phyloP scores from a whole-genome alignment of 2,329 filamentous ascomycete species.

The Verticillium nubilum region DNA sequence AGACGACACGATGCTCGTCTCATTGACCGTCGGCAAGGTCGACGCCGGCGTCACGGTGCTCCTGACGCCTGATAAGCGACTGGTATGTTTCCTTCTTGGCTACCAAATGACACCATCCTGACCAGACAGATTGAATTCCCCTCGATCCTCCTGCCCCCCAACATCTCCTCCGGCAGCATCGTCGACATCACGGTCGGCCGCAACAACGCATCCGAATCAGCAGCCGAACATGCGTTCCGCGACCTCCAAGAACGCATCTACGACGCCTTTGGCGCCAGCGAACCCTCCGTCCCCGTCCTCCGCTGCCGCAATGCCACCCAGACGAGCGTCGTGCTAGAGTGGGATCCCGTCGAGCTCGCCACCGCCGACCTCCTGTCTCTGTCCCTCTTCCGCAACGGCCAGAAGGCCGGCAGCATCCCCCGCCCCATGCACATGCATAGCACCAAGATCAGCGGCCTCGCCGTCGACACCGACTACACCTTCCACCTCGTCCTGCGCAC shows the following conservation, averaged over 20 bases:
- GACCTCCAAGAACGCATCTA: conserved; percentile 86
- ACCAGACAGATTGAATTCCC: conserved; percentile 99
- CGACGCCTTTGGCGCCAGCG: conserved; percentile 74
- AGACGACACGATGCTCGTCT: conserved; percentile 73
- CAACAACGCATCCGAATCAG: conserved; percentile 73
- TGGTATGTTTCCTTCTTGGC: conserved; percentile 69
- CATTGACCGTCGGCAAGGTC: conserved; percentile 97
- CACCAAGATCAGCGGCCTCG: conserved; percentile 94
- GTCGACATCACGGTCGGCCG: conserved; percentile 95
- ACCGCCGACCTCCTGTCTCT: conserved; percentile 88
- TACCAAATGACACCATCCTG: no score
- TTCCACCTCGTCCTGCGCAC: conserved; percentile 92
- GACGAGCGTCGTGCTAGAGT: conserved; percentile 96
- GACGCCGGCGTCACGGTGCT: conserved; percentile 97
- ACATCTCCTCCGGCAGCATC: conserved; percentile 93
- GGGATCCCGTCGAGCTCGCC: conserved; percentile 90
- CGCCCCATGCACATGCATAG: conserved; percentile 80
- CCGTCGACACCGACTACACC: conserved; percentile 92
- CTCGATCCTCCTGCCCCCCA: conserved; percentile 89
- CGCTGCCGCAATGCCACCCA: conserved; percentile 96
- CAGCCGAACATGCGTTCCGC: conserved; percentile 71
- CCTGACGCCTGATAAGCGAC: conserved; percentile 90
- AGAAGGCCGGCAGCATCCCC: conserved; percentile 93
- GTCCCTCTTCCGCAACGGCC: conserved; percentile 89
- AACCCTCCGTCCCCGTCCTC: conserved; percentile 71